Percentiles rank a stretch among this genome's conserved stretches.
Conservation (phyloP, 352 stramenopile genomes). For the Hyaloperonospora brassicae region DNA sequence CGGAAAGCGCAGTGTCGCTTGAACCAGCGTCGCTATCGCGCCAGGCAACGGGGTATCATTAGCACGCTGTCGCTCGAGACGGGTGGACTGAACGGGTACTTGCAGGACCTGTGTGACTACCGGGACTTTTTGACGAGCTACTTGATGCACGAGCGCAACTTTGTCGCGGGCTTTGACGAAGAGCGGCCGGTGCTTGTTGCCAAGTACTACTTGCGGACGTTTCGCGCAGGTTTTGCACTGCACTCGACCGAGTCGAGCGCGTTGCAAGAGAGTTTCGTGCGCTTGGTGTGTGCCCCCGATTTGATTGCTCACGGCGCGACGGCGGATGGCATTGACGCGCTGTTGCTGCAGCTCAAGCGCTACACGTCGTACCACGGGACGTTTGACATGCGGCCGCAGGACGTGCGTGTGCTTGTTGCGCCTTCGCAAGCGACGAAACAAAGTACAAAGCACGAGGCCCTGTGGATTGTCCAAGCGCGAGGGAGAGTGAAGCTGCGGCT, state of each 20-base stretch:
- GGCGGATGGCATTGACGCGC: constrained; percentile 31
- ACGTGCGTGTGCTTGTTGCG: constrained; percentile 23
- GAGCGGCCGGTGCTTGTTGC: constrained; percentile 30
- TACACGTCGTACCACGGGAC: constrained; percentile 64
- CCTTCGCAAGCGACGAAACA: constrained; percentile 8
- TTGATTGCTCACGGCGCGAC: constrained; percentile 25
- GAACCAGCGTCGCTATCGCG: constrained; percentile 65
- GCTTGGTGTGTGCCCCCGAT: constrained; percentile 31
- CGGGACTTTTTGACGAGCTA: constrained; percentile 37
- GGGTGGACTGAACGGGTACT: constrained; percentile 34
- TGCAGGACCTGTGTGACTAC: constrained; percentile 44
- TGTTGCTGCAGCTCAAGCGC: constrained; percentile 57
- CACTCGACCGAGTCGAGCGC: constrained; percentile 49
- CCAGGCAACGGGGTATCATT: constrained; percentile 52
- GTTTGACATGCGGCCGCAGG: constrained; percentile 29
- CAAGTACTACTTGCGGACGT: constrained; percentile 44
- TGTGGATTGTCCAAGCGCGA: constrained; percentile 29
- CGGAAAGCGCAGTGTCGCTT: constrained; percentile 71
- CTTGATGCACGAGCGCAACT: constrained; percentile 1
- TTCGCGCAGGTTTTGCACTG: constrained; percentile 53
- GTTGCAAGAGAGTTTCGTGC: constrained; percentile 52
- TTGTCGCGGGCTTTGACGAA: constrained; percentile 4
- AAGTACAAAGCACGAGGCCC: constrained; percentile 10
- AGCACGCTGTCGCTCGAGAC: constrained; percentile 51
- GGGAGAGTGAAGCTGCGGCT: constrained; percentile 42